Evolutionary conservation across 352 stramenopile genomes (phyloP).

Genomic region (Pythium utonaiense): DNA sequence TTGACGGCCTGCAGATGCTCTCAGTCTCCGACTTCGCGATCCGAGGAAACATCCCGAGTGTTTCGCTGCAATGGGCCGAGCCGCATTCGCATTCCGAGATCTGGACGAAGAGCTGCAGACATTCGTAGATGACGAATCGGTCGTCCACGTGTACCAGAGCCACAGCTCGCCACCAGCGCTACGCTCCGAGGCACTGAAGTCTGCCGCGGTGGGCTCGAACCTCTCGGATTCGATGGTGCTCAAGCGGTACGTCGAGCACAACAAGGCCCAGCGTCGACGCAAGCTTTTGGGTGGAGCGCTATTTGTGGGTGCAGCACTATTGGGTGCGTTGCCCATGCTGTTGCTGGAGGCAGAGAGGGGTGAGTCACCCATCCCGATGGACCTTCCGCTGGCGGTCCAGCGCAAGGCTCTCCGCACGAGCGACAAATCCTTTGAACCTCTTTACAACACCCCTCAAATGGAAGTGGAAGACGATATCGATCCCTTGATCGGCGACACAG

Average conservation of each 20-base stretch:
- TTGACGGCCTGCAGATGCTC: background rate
- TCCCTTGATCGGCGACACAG: background rate
- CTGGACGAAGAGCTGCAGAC: constrained; percentile 24
- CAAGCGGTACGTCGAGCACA: constrained; percentile 22
- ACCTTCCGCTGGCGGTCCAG: constrained; percentile 17
- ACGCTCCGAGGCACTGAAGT: background rate
- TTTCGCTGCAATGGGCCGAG: constrained; percentile 19
- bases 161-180: constrained; percentile 20
- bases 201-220: background rate
- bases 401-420: constrained; percentile 14
- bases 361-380: constrained; percentile 2
- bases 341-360: constrained; percentile 6
- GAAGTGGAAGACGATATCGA: background rate
- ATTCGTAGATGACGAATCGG: constrained; percentile 9
- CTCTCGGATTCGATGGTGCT: constrained; percentile 24
- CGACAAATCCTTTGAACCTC: background rate
- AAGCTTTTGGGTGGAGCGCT: constrained; percentile 20
- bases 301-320: constrained; percentile 13
- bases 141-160: constrained; percentile 12
- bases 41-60: background rate
- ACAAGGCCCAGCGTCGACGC: constrained; percentile 17
- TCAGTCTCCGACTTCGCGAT: background rate
- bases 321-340: constrained; percentile 16
- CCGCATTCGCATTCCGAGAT: constrained; percentile 23
- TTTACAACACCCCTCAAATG: background rate